Percentiles rank a stretch among this genome's conserved stretches.
Conservation (phyloP, 805 yeast species). For the Cyberlindnera misumaiensis region DNA sequence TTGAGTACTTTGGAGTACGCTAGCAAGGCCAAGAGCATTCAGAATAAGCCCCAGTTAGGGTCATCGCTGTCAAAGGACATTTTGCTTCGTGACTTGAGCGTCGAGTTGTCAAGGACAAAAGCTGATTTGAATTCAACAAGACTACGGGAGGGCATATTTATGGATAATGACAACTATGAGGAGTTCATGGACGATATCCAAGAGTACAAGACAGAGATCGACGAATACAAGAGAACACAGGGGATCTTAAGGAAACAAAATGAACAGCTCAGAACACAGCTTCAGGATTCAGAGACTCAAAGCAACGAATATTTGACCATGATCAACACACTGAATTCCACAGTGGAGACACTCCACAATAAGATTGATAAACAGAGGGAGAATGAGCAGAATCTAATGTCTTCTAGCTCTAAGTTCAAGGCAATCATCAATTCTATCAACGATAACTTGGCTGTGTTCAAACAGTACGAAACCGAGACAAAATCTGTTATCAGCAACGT, state of each 20-base stretch:
- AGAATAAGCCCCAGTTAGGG: conserved; percentile 63
- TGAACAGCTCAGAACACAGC: conserved; percentile 20
- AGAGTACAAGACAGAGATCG: conserved; percentile 41
- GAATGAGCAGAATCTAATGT: conserved; percentile 26
- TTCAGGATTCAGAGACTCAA: conserved; percentile 17
- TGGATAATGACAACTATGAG: conserved; percentile 55
- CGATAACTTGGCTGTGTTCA: conserved; percentile 21
- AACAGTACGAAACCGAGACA: conserved; percentile 17
- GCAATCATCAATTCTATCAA: conserved; percentile 25
- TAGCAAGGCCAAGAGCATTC: conserved; percentile 74
- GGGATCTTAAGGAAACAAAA: conserved; percentile 34
- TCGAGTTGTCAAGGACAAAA: conserved; percentile 41
- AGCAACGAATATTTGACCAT: conserved; percentile 18
- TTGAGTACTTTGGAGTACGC: conserved; percentile 84
- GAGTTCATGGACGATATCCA: conserved; percentile 42
- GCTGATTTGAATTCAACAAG: conserved; percentile 58
- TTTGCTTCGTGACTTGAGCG: conserved; percentile 41
- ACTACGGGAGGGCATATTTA: conserved; percentile 55
- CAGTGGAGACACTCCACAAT: conserved; percentile 22
- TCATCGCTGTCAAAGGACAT: conserved; percentile 45
- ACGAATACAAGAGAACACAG: conserved; percentile 38
- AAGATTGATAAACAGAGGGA: conserved; percentile 26
- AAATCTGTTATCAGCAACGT: conserved; percentile 13
- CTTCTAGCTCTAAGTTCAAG: conserved; percentile 28
- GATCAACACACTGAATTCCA: conserved; percentile 22